Conservation (phyloP, 148 eudicot genomes). For the Fagopyrum homotropicum region DNA sequence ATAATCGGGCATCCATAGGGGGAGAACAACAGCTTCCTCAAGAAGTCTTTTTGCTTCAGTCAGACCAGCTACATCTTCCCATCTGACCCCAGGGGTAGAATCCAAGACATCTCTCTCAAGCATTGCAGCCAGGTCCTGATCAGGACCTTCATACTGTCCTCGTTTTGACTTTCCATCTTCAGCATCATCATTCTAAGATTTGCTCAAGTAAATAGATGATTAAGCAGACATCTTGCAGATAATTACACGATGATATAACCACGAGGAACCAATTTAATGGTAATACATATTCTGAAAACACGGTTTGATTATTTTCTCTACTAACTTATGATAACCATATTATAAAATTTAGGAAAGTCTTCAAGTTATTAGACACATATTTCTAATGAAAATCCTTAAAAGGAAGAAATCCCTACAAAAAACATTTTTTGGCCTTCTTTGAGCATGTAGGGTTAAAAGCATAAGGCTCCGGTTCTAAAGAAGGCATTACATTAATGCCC, state of each 20-base stretch:
- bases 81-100: constrained; percentile 86
- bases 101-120: constrained; percentile 99
- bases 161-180: constrained; percentile 91
- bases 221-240: background rate
- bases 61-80: constrained; percentile 98
- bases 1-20: constrained; percentile 98
- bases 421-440: background rate
- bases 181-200: constrained; percentile 68
- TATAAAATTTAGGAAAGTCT: background rate
- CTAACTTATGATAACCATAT: background rate
- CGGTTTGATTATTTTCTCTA: background rate
- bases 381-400: background rate
- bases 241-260: background rate
- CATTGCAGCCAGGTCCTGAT: constrained; percentile 96
- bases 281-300: background rate
- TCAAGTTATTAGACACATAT: background rate
- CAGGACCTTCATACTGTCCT: constrained; percentile 94
- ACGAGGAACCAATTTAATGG: background rate
- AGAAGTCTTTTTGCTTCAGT: constrained; percentile 96
- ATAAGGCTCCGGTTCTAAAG: background rate
- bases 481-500: background rate
- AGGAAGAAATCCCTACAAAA: background rate
- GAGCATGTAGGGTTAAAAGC: background rate
- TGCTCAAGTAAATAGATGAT: constrained; percentile 6
- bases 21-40: constrained; percentile 99